phyloP scores from a whole-genome alignment of 441 rosid species.

The Erodium texanum region DNA sequence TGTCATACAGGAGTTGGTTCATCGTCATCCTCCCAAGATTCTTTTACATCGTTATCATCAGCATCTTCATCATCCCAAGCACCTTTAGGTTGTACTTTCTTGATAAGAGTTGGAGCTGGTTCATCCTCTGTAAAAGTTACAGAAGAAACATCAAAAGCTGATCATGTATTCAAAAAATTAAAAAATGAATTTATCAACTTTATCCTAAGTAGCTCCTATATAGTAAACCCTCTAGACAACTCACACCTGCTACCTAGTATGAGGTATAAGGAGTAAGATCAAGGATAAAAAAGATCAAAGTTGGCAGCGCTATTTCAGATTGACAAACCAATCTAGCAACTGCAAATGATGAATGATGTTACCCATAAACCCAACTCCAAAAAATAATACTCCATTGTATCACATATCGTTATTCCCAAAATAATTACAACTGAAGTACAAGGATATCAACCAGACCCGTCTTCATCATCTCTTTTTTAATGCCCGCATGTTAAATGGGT shows the following conservation, averaged over 20 bases:
- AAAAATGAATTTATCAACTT: not conserved
- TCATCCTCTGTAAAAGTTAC: not conserved
- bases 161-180: not conserved
- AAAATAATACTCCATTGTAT: not conserved
- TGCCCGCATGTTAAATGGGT: too few species aligned
- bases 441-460: too few species aligned
- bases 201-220: not conserved
- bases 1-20: not conserved
- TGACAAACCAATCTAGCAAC: not conserved
- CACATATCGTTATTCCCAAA: not conserved
- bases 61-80: slow-evolving; percentile 6
- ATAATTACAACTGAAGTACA: not conserved
- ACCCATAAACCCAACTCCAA: not conserved
- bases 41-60: slow-evolving; percentile 3
- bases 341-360: not conserved
- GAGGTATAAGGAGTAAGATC: not conserved
- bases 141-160: not conserved
- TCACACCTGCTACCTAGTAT: not conserved
- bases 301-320: not conserved
- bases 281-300: not conserved
- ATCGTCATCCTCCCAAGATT: slow-evolving; percentile 4
- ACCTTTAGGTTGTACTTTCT: not conserved
- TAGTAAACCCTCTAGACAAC: not conserved
- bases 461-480: too few species aligned
- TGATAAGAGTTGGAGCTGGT: not conserved